Percentiles rank a stretch among this genome's conserved stretches.
Evolutionary conservation across 306 rosid genomes (phyloP).

Genomic region (Prunus dulcis): DNA sequence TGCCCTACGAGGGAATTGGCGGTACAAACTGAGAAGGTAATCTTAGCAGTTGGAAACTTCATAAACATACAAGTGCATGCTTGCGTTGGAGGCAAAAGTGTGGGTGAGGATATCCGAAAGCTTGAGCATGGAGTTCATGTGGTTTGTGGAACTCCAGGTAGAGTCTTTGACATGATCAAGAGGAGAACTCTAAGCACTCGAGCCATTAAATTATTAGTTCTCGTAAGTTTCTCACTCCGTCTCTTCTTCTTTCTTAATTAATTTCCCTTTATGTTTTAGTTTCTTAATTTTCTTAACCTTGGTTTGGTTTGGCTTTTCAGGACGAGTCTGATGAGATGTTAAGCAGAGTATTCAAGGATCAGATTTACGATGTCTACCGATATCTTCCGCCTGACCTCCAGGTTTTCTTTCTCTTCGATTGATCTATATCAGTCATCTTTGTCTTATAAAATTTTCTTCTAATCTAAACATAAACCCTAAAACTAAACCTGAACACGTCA

Average conservation of each 20-base stretch:
- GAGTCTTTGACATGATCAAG: slow-evolving; percentile 97
- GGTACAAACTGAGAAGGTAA: slow-evolving; percentile 85
- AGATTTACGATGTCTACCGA: slow-evolving; percentile 93
- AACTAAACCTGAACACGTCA: too few species aligned
- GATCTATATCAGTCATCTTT: too few species aligned
- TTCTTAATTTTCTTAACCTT: background rate
- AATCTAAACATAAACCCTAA: too few species aligned
- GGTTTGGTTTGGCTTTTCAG: slow-evolving; percentile 31
- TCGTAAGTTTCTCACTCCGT: slow-evolving; percentile 45
- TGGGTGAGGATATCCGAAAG: slow-evolving; percentile 92
- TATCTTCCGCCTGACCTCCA: slow-evolving; percentile 99
- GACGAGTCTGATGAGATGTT: slow-evolving; percentile 99
- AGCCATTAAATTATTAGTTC: slow-evolving; percentile 75
- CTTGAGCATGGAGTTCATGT: slow-evolving; percentile 96
- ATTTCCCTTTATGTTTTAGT: too few species aligned
- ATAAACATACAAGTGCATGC: slow-evolving; percentile 89
- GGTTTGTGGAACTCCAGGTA: slow-evolving; percentile 98
- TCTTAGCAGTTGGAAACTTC: slow-evolving; percentile 83
- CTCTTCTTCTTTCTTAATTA: background rate
- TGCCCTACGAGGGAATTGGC: slow-evolving; percentile 98
- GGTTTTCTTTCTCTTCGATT: slow-evolving; percentile 40
- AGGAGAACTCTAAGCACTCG: slow-evolving; percentile 93
- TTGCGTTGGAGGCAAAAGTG: slow-evolving; percentile 94
- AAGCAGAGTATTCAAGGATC: slow-evolving; percentile 99
- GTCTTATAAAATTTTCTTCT: too few species aligned